phyloP scores from a whole-genome alignment of 2,329 filamentous ascomycete species.

The Nemania sp. region DNA sequence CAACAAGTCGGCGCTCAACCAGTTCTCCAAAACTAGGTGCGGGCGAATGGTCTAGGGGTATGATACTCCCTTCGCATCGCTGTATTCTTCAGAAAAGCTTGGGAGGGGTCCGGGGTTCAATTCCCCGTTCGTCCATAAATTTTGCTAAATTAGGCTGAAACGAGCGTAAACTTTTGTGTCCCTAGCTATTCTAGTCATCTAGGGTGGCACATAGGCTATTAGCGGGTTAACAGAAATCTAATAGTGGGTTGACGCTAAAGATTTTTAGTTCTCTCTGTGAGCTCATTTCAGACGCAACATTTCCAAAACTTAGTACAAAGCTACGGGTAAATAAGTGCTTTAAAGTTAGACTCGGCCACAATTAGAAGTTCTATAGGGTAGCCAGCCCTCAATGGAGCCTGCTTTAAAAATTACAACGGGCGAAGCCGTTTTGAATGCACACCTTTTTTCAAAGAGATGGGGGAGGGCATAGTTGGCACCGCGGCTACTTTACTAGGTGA shows the following conservation, averaged over 20 bases:
- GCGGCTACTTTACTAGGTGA: conserved; percentile 1
- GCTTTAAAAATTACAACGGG: too few relatives aligned
- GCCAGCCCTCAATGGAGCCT: too few relatives aligned
- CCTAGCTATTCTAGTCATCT: neutral
- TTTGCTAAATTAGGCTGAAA: conserved; percentile 2
- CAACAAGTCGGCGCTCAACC: neutral
- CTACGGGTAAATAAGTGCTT: too few relatives aligned
- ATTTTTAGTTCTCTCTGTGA: too few relatives aligned
- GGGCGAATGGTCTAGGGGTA: conserved; percentile 39
- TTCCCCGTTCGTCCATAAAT: conserved; percentile 40
- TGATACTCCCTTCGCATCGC: conserved; percentile 38
- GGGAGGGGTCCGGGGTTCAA: conserved; percentile 44
- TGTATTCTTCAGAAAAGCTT: conserved; percentile 8
- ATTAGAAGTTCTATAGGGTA: too few relatives aligned
- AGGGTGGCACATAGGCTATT: too few relatives aligned
- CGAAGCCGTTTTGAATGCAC: too few relatives aligned
- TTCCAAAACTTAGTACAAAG: too few relatives aligned
- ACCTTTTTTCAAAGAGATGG: too few relatives aligned
- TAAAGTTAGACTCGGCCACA: too few relatives aligned
- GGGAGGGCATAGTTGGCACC: neutral
- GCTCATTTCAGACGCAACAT: too few relatives aligned
- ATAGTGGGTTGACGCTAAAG: neutral
- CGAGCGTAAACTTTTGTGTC: neutral
- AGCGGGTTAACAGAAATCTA: neutral
- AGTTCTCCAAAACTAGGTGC: conserved; percentile 16